Evolutionary conservation across 305 asterid species (phyloP), one percentile per base, ranked within the genome.

Genomic region (Fraxinus velutina): DNA sequence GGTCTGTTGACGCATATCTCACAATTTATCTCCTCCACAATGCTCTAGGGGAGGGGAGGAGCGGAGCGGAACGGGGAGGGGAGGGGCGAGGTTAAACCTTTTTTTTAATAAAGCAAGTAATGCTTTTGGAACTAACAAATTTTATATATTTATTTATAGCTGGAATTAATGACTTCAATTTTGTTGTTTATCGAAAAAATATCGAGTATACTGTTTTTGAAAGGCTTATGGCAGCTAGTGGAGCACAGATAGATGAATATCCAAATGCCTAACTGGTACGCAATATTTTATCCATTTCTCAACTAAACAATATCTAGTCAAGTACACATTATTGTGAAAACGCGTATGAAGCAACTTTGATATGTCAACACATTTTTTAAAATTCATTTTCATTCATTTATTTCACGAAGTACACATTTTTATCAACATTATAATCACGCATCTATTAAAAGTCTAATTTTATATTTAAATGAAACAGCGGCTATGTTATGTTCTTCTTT

Each of bases 261-360:
- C 74, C 37, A 66, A 66, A 27, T 66, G 74, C 19, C 74, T 5
- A 27, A 66, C 36, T 66, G 74, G 74, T 66, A 66, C n/a, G 37
- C 36, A 66, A 66, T 66, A 66, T 66, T 27, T 10, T 66, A 42
- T 2, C 33, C 47, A 36, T 30, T 3, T 60, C 60, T 72, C 78
- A 80, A 32, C 22, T 71, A 12, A 72, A 32, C 68, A 9, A 47
- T 47, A 13, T 47, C 6, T n/a, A 47, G 57, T 47, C 57, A 47
- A 47, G 6, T 47, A 47, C 19, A 13, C 6, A 47, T 13, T n/a
- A 47, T 47, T 60, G 80, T 39, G 76, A 81, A 81, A 75, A 74
- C 84, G 84, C 80, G 80, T 80, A 30, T 10, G 6, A 2, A 75
- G 9, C 32, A 75, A 27, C 68, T 80, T 74, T 55, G 27, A 21